phyloP scores from a whole-genome alignment of 2,329 filamentous ascomycete genomes.

The Aspergillus fijiensis region DNA sequence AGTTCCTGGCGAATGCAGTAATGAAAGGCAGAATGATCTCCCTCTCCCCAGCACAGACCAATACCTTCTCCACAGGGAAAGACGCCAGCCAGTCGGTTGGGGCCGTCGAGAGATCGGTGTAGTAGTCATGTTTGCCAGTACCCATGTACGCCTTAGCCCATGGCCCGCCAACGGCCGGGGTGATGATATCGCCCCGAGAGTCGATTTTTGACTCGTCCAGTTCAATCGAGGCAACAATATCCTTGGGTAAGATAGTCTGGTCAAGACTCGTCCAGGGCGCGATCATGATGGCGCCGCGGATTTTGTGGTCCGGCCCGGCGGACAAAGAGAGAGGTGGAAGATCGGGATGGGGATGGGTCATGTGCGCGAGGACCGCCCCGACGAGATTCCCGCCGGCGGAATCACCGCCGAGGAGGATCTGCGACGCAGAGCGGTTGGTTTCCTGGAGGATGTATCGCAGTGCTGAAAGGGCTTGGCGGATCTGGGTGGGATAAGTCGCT shows the following conservation, averaged over 20 bases:
- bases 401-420: constrained; percentile 45
- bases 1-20: constrained; percentile 48
- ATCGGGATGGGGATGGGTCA: constrained; percentile 58
- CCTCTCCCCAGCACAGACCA: constrained; percentile 56
- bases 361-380: constrained; percentile 40
- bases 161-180: constrained; percentile 36
- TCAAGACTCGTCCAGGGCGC: constrained; percentile 59
- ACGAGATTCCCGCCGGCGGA: constrained; percentile 47
- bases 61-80: constrained; percentile 49
- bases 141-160: constrained; percentile 55
- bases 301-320: constrained; percentile 26
- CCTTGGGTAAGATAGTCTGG: constrained; percentile 24
- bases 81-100: constrained; percentile 55
- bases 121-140: constrained; percentile 45
- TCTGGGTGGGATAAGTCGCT: constrained; percentile 45
- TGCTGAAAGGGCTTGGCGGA: constrained; percentile 42
- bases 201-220: constrained; percentile 37
- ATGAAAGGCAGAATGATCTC: constrained; percentile 61
- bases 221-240: background rate
- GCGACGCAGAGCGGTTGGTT: constrained; percentile 33
- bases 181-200: constrained; percentile 53
- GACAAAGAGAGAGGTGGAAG: constrained; percentile 40
- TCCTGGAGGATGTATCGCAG: constrained; percentile 41
- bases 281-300: constrained; percentile 55
- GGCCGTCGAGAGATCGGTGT: constrained; percentile 54